Percentiles rank a stretch among this genome's conserved stretches.
phyloP scores from a whole-genome alignment of 2,329 filamentous ascomycete genomes.

The Colletotrichum sp. region DNA sequence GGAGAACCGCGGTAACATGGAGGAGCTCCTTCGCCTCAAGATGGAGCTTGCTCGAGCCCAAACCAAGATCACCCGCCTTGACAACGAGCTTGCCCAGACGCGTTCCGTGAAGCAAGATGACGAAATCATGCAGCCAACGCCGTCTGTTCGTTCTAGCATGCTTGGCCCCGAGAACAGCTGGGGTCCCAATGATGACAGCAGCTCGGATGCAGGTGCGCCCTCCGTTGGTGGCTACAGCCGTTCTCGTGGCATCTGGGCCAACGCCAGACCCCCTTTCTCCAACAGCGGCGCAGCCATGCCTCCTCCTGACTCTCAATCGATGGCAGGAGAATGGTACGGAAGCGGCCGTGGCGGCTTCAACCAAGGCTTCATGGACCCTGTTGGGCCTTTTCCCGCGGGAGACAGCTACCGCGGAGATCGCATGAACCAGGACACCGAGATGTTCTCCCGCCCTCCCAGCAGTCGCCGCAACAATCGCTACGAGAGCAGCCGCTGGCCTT shows the following conservation, averaged over 20 bases:
- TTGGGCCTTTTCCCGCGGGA: slow-evolving; percentile 35
- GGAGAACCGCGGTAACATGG: slow-evolving; percentile 44
- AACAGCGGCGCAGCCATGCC: slow-evolving; percentile 30
- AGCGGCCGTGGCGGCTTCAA: slow-evolving; percentile 42
- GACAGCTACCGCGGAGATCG: slow-evolving; percentile 52
- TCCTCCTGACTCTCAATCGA: slow-evolving; percentile 35
- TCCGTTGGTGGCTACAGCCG: slow-evolving; percentile 58
- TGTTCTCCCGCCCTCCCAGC: slow-evolving; percentile 45
- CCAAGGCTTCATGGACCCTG: slow-evolving; percentile 45
- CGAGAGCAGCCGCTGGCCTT: slow-evolving; percentile 49
- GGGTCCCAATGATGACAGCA: slow-evolving; percentile 58
- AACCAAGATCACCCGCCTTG: slow-evolving; percentile 72
- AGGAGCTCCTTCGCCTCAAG: slow-evolving; percentile 72
- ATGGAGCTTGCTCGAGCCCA: slow-evolving; percentile 74
- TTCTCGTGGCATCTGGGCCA: slow-evolving; percentile 61
- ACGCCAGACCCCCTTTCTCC: slow-evolving; percentile 45
- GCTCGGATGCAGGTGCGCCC: slow-evolving; percentile 62
- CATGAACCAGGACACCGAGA: slow-evolving; percentile 53
- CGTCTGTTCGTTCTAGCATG: neutral
- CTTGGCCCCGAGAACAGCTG: slow-evolving; percentile 49
- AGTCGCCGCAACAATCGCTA: slow-evolving; percentile 48
- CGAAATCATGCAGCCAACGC: slow-evolving; percentile 18
- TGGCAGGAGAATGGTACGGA: slow-evolving; percentile 48
- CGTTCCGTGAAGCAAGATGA: slow-evolving; percentile 63
- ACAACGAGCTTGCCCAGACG: slow-evolving; percentile 71